These are phyloP conservation scores for Sclerospora graminicola DNA, from an alignment of 352 stramenopile species.

Conservation along the genomic window DNA sequence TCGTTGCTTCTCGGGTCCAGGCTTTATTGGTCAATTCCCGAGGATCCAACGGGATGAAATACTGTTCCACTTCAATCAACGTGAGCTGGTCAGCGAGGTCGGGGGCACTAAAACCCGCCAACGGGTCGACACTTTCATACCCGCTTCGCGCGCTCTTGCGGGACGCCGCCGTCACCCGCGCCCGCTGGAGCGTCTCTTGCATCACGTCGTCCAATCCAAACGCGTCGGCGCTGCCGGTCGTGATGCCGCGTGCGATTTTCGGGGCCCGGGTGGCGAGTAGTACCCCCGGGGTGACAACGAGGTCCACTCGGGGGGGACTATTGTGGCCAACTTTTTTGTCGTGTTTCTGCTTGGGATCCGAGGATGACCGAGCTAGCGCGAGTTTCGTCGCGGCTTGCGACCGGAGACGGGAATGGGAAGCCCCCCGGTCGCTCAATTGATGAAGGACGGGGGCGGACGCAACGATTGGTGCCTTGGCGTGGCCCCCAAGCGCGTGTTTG, in stretches of 20 bases:
- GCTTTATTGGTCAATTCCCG: conserved; percentile 83
- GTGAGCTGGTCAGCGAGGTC: conserved; percentile 75
- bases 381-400: conserved; percentile 53
- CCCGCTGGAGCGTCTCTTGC: conserved; percentile 62
- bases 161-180: conserved; percentile 33
- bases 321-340: too few relatives aligned
- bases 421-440: conserved; percentile 22
- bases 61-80: conserved; percentile 69
- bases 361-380: conserved; percentile 59
- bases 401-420: conserved; percentile 24
- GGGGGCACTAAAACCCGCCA: conserved; percentile 48
- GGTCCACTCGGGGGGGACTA: too few relatives aligned
- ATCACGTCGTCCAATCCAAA: conserved; percentile 44
- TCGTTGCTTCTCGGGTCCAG: conserved; percentile 77
- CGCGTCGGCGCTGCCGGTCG: conserved; percentile 41
- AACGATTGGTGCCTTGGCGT: conserved; percentile 6
- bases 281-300: too few relatives aligned
- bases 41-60: conserved; percentile 54
- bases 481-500: conserved; percentile 2
- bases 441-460: conserved; percentile 14
- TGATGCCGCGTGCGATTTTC: conserved; percentile 57
- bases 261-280: conserved; percentile 22
- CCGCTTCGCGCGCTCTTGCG: conserved; percentile 57
- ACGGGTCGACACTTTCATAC: conserved; percentile 71
- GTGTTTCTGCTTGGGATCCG: conserved; percentile 40